A percentile compares a stretch with the other conserved stretches of the same genome.
Conservation (phyloP, 257 asterid genomes). For the Capsicum baccatum region DNA sequence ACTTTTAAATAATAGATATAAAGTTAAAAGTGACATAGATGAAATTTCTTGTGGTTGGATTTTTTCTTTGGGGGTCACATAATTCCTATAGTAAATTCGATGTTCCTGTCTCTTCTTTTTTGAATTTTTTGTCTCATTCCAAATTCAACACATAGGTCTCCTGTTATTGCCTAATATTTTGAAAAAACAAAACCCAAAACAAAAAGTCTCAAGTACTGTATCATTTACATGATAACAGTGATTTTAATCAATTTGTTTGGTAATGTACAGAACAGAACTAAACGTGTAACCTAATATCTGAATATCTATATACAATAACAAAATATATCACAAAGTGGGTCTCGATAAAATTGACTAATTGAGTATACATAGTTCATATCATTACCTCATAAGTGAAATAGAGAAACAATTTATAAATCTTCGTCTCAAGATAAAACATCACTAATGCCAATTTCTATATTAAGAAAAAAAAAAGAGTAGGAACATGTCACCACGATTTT, state of each 20-base stretch:
- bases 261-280: background rate
- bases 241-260: slow-evolving; percentile 19
- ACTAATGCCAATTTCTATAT: background rate
- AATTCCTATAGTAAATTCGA: slow-evolving; percentile 9
- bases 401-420: too few species aligned
- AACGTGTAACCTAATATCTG: background rate
- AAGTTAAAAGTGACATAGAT: background rate
- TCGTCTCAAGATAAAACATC: too few species aligned
- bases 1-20: too few species aligned
- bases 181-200: background rate
- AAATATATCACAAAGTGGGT: too few species aligned
- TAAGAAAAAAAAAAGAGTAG: background rate
- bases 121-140: background rate
- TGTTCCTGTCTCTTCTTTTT: background rate
- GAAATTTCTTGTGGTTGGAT: background rate
- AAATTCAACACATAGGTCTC: slow-evolving; percentile 25
- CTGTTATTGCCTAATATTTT: slow-evolving; percentile 19
- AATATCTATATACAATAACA: too few species aligned
- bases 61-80: background rate
- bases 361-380: too few species aligned
- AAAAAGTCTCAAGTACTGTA: slow-evolving; percentile 16
- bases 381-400: too few species aligned
- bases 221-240: background rate
- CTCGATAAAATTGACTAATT: too few species aligned
- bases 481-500: background rate